phyloP scores from a whole-genome alignment of 2,329 filamentous ascomycete genomes.

The Ophiostoma tasmaniense region DNA sequence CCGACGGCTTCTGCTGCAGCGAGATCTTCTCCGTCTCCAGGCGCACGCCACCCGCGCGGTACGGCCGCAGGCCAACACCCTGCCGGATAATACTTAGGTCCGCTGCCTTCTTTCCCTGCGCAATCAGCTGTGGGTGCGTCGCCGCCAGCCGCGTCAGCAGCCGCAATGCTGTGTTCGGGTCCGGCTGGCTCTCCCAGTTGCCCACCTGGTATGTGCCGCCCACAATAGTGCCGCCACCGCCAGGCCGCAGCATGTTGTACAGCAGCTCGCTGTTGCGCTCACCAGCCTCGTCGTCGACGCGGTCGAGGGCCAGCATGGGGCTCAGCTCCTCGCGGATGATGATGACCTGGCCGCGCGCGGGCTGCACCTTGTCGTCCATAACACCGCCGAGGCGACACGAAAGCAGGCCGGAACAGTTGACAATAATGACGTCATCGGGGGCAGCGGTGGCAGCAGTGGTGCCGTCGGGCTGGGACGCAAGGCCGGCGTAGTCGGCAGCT shows the following conservation, averaged over 20 bases:
- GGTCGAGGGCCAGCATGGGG: slow-evolving; percentile 61
- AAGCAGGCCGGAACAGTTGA: slow-evolving; percentile 80
- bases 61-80: slow-evolving; percentile 71
- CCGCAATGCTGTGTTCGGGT: slow-evolving; percentile 67
- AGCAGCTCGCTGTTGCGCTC: slow-evolving; percentile 51
- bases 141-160: slow-evolving; percentile 75
- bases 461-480: slow-evolving; percentile 9
- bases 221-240: slow-evolving; percentile 71
- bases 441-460: slow-evolving; percentile 47
- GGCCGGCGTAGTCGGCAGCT: slow-evolving; percentile 49
- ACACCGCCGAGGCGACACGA: slow-evolving; percentile 74
- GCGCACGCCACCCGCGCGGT: slow-evolving; percentile 62
- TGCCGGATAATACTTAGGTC: slow-evolving; percentile 69
- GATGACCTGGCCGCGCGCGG: slow-evolving; percentile 75
- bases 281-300: slow-evolving; percentile 58
- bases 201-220: slow-evolving; percentile 78
- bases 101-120: slow-evolving; percentile 56
- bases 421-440: slow-evolving; percentile 47
- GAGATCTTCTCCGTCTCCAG: slow-evolving; percentile 61
- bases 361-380: slow-evolving; percentile 61
- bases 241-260: slow-evolving; percentile 77
- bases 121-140: slow-evolving; percentile 52
- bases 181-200: slow-evolving; percentile 70
- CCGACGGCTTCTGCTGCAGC: background rate
- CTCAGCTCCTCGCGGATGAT: slow-evolving; percentile 71